A percentile compares a stretch with the other conserved stretches of the same genome.
Evolutionary conservation across 352 stramenopile species (phyloP).

Genomic region (Phytophthora pini): DNA sequence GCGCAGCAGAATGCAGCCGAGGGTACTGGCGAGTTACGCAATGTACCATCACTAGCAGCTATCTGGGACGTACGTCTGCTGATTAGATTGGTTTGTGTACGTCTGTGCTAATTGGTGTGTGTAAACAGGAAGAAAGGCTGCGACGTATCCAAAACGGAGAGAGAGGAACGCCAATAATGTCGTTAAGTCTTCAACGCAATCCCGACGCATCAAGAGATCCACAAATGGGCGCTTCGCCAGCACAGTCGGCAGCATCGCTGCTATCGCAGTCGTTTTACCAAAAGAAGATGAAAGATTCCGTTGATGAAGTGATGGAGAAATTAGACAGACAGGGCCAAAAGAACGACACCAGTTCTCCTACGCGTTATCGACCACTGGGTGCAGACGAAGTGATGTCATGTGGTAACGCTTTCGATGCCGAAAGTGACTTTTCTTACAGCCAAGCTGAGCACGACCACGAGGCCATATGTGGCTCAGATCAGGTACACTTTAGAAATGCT

Average conservation of each 20-base stretch:
- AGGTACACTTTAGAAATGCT: slow-evolving; percentile 14
- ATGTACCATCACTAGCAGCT: slow-evolving; percentile 80
- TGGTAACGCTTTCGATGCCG: slow-evolving; percentile 51
- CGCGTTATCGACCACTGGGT: slow-evolving; percentile 8
- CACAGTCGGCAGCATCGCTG: slow-evolving; percentile 52
- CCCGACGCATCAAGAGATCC: slow-evolving; percentile 11
- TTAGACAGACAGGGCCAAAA: slow-evolving; percentile 36
- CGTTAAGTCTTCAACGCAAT: slow-evolving; percentile 64
- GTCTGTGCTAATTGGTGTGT: slow-evolving; percentile 6
- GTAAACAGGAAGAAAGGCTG: slow-evolving; percentile 68
- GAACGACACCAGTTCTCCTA: slow-evolving; percentile 8
- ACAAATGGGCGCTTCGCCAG: slow-evolving; percentile 35
- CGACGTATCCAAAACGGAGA: slow-evolving; percentile 62
- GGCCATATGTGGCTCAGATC: slow-evolving; percentile 9
- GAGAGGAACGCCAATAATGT: slow-evolving; percentile 50
- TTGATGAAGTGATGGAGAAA: slow-evolving; percentile 58
- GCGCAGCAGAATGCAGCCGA: slow-evolving; percentile 52
- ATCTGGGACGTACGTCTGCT: slow-evolving; percentile 75
- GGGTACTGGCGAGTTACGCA: slow-evolving; percentile 49
- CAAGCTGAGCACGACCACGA: slow-evolving; percentile 34
- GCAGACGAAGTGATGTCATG: slow-evolving; percentile 37
- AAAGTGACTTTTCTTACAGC: slow-evolving; percentile 64
- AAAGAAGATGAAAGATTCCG: slow-evolving; percentile 76
- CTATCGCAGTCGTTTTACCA: slow-evolving; percentile 87
- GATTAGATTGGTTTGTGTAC: neutral